Percentiles rank a stretch among this genome's conserved stretches.
phyloP scores from a whole-genome alignment of 1,284 basidiomycete genomes.

The Bjerkandera adusta region DNA sequence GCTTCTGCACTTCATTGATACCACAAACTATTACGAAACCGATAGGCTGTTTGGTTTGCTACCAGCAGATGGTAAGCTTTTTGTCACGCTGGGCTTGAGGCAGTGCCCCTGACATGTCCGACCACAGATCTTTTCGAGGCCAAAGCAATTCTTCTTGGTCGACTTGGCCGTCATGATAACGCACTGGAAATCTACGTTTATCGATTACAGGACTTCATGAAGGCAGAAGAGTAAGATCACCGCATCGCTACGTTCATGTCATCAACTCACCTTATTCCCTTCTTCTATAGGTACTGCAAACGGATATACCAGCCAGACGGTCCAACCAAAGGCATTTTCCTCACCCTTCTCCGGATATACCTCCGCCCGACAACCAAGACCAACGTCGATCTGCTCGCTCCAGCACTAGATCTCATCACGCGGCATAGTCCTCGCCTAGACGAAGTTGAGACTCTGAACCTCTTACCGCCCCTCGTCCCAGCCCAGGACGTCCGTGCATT shows the following conservation, averaged over 20 bases:
- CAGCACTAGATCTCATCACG: slow-evolving; percentile 83
- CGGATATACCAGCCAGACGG: slow-evolving; percentile 66
- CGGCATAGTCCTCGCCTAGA: slow-evolving; percentile 83
- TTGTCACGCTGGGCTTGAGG: not conserved
- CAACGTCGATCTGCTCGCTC: slow-evolving; percentile 56
- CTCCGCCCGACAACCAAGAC: slow-evolving; percentile 57
- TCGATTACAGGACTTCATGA: slow-evolving; percentile 73
- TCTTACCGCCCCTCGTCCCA: slow-evolving; percentile 87
- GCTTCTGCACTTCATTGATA: slow-evolving; percentile 76
- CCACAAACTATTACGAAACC: slow-evolving; percentile 70
- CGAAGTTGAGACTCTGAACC: slow-evolving; percentile 73
- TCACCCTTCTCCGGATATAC: slow-evolving; percentile 86
- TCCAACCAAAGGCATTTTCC: slow-evolving; percentile 68
- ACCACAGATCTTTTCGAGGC: slow-evolving; percentile 74
- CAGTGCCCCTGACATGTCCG: slow-evolving; percentile 1
- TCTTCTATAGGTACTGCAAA: slow-evolving; percentile 74
- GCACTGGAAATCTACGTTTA: slow-evolving; percentile 94
- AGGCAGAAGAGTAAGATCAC: slow-evolving; percentile 82
- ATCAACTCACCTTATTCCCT: slow-evolving; percentile 4
- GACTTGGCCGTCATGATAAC: slow-evolving; percentile 88
- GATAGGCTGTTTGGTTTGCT: slow-evolving; percentile 80
- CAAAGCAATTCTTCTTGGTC: slow-evolving; percentile 86
- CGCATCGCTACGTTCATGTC: not conserved
- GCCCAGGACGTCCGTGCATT: slow-evolving; percentile 81
- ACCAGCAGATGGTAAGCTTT: slow-evolving; percentile 64